phyloP scores from a whole-genome alignment of 2,329 filamentous ascomycete species.

The Neofusicoccum sp. region DNA sequence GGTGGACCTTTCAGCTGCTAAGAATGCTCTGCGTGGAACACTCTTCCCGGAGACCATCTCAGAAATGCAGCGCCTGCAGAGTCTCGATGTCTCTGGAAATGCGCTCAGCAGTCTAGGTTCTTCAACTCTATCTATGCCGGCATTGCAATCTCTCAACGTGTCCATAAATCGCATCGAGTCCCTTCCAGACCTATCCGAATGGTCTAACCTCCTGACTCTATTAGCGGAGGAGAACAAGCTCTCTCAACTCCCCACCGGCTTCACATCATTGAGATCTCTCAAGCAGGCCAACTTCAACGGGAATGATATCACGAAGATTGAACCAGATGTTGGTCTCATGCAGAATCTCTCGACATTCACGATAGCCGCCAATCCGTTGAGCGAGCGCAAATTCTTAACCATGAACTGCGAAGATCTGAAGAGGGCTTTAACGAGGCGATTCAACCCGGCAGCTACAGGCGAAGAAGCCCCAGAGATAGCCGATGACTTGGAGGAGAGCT shows the following conservation, averaged over 20 bases:
- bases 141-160: slow-evolving; percentile 70
- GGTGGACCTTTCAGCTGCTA: slow-evolving; percentile 69
- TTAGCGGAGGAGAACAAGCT: slow-evolving; percentile 81
- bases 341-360: slow-evolving; percentile 70
- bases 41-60: slow-evolving; percentile 60
- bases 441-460: slow-evolving; percentile 52
- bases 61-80: slow-evolving; percentile 62
- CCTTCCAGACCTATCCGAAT: slow-evolving; percentile 72
- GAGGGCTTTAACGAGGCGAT: slow-evolving; percentile 63
- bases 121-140: slow-evolving; percentile 62
- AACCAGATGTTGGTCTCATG: slow-evolving; percentile 77
- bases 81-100: slow-evolving; percentile 76
- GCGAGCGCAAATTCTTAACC: slow-evolving; percentile 80
- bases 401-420: slow-evolving; percentile 82
- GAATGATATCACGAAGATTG: slow-evolving; percentile 76
- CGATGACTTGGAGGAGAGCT: not conserved
- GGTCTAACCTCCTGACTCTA: slow-evolving; percentile 70
- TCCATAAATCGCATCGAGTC: slow-evolving; percentile 74
- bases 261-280: slow-evolving; percentile 65
- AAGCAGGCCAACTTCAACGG: slow-evolving; percentile 78
- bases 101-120: slow-evolving; percentile 57
- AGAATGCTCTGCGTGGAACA: slow-evolving; percentile 73
- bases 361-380: slow-evolving; percentile 83
- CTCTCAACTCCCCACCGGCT: slow-evolving; percentile 70
- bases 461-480: not conserved